Evolutionary conservation across 352 stramenopile species (phyloP), one percentile per base, ranked within the genome.

Genomic region (Phytopythium mirpurense): DNA sequence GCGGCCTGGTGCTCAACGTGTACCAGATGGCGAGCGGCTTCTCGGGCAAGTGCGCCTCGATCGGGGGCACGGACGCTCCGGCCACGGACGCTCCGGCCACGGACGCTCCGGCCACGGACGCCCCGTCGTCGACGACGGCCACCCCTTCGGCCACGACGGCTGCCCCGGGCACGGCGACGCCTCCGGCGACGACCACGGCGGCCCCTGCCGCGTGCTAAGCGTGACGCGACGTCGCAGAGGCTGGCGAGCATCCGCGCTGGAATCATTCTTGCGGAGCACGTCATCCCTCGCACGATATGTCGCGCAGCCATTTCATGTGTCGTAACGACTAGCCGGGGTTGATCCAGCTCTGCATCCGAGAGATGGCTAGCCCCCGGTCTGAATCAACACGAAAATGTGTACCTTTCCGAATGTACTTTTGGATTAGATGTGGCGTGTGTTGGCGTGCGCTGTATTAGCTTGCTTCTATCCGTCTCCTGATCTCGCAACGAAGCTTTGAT

Each of bases 31-130:
- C 57, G 15, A 69, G 59, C 53, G 54, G 44, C 21, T 69, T 69
- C 54, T 56, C 47, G 31, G 5, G 46, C 34, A 63, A 87, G 77
- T 71, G 79, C 18, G 75, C 88, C 27, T 88, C 77, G 57, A 75
- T 90, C 15, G 75, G 77, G 3, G 57, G 53, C 50, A 24, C 44
- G 26, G 21, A n/a, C n/a, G n/a, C n/a, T n/a, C n/a, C 14, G 21
- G 29, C 29, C 5, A 32, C 29, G 29, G 29, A 32, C 19, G 31
- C 40, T 63, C 35, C 56, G 54, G 5, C 29, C 29, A 32, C 29
- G 29, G 29, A 32, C 29, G 59, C 54, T 31, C 54, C 42, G n/a
- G 24, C 54, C 6, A 53, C 47, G 19, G 44, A 43, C n/a, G 31
- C 48, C 9, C 29, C 29, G 29, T 32, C 29, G 29, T 5, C 29